These are phyloP conservation scores for Dictyostelium brefeldianum DNA, from an alignment of 78 protist genomes.

Conservation along the genomic window DNA sequence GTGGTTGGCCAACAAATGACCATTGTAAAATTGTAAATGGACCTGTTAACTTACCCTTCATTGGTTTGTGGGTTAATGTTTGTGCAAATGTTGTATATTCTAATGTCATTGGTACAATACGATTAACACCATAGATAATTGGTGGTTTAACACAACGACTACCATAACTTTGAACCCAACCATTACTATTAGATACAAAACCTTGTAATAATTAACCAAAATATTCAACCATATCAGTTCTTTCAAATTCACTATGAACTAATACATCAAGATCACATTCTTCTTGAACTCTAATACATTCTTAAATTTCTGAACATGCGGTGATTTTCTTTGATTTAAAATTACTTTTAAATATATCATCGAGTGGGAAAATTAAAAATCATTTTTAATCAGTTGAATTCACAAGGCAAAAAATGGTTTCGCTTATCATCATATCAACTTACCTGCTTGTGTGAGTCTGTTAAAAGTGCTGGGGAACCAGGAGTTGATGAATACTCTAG, in stretches of 20 bases:
- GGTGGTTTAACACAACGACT: constrained; percentile 92
- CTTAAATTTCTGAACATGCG: constrained; percentile 76
- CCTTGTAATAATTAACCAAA: constrained; percentile 88
- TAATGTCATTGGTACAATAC: constrained; percentile 85
- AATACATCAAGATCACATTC: constrained; percentile 87
- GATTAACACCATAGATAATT: constrained; percentile 83
- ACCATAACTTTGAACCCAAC: constrained; percentile 92
- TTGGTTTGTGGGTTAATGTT: constrained; percentile 75
- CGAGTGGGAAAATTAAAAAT: constrained; percentile 40
- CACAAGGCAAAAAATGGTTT: too few relatives aligned
- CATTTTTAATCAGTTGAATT: too few relatives aligned
- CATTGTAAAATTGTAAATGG: constrained; percentile 91
- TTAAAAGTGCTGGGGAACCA: too few relatives aligned
- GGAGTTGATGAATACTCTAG: too few relatives aligned
- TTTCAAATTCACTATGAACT: constrained; percentile 91
- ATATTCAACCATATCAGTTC: constrained; percentile 92
- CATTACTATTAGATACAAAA: constrained; percentile 82
- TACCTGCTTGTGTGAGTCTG: too few relatives aligned
- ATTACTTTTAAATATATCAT: too few relatives aligned
- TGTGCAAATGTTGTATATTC: constrained; percentile 74
- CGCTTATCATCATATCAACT: too few relatives aligned
- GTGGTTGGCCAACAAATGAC: constrained; percentile 88
- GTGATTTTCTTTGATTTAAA: constrained; percentile 58
- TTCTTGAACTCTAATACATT: constrained; percentile 78
- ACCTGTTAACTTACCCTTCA: constrained; percentile 94